Conservation (phyloP, 1,284 basidiomycete genomes). For the Xerocomus nothofagi region DNA sequence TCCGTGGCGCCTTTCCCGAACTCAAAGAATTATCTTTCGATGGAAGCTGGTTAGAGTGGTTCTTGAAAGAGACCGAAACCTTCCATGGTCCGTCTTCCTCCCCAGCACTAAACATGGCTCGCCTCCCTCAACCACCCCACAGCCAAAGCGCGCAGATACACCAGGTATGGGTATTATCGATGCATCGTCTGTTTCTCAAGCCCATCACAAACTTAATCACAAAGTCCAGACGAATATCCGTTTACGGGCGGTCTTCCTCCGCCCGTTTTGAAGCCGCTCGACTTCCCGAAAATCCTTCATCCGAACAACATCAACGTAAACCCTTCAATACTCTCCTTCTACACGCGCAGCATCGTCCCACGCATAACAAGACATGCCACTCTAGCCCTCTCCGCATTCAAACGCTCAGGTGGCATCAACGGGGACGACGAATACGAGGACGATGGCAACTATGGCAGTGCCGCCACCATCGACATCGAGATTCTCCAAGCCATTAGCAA, state of each 20-base stretch:
- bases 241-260: conserved; percentile 85
- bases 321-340: conserved; percentile 85
- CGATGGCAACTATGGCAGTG: conserved; percentile 97
- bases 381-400: conserved; percentile 55
- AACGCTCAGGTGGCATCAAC: conserved; percentile 63
- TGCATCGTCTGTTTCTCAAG: neutral
- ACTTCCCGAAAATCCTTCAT: conserved; percentile 78
- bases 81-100: conserved; percentile 78
- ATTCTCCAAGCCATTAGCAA: conserved; percentile 92
- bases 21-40: conserved; percentile 69
- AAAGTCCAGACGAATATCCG: conserved; percentile 95
- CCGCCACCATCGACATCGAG: conserved; percentile 93
- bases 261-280: conserved; percentile 78
- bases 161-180: conserved; percentile 57
- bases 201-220: conserved; percentile 7
- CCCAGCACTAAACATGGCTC: neutral
- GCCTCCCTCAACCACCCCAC: neutral
- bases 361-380: conserved; percentile 77
- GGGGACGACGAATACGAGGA: conserved; percentile 74
- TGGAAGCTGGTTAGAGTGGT: conserved; percentile 96
- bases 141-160: conserved; percentile 94
- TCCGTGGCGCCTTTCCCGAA: conserved; percentile 77
- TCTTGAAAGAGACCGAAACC: conserved; percentile 90
- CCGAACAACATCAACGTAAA: conserved; percentile 90
- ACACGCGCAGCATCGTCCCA: conserved; percentile 79